Percentiles rank a stretch among this genome's conserved stretches.
phyloP scores from a whole-genome alignment of 2,329 filamentous ascomycete genomes.

The Colletotrichum kahawae region DNA sequence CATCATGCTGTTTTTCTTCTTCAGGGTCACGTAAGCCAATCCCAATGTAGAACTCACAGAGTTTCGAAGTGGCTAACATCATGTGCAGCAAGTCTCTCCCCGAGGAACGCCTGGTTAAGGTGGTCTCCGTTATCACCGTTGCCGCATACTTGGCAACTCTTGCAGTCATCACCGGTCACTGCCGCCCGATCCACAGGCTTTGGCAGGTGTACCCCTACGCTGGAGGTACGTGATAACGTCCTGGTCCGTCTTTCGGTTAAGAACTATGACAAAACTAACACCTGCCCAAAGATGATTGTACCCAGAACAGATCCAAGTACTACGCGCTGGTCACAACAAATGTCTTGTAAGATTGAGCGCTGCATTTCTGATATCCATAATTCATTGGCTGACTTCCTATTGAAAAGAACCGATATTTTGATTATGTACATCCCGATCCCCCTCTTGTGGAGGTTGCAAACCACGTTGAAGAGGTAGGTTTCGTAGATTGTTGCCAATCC shows the following conservation, averaged over 20 bases:
- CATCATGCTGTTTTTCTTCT: slow-evolving; percentile 18
- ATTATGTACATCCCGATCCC: slow-evolving; percentile 18
- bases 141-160: slow-evolving; percentile 8
- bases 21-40: slow-evolving; percentile 6
- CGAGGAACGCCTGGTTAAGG: slow-evolving; percentile 13
- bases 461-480: not conserved
- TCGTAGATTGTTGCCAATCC: accelerated
- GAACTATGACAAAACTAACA: not conserved
- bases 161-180: slow-evolving; percentile 4
- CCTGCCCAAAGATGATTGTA: not conserved
- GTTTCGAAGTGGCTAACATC: not conserved
- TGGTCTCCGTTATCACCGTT: not conserved
- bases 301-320: slow-evolving; percentile 14
- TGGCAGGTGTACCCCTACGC: slow-evolving; percentile 16
- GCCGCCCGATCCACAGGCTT: slow-evolving; percentile 2
- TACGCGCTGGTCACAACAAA: slow-evolving; percentile 12
- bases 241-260: accelerated
- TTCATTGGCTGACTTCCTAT: not conserved
- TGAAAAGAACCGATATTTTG: not conserved
- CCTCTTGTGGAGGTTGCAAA: slow-evolving; percentile 12
- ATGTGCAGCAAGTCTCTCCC: slow-evolving; percentile 3
- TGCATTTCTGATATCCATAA: not conserved
- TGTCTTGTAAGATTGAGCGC: not conserved
- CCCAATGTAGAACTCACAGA: not conserved
- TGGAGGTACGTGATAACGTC: not conserved